Conservation (phyloP, 768 basidiomycete genomes). For the Leccinellum rugosiceps region DNA sequence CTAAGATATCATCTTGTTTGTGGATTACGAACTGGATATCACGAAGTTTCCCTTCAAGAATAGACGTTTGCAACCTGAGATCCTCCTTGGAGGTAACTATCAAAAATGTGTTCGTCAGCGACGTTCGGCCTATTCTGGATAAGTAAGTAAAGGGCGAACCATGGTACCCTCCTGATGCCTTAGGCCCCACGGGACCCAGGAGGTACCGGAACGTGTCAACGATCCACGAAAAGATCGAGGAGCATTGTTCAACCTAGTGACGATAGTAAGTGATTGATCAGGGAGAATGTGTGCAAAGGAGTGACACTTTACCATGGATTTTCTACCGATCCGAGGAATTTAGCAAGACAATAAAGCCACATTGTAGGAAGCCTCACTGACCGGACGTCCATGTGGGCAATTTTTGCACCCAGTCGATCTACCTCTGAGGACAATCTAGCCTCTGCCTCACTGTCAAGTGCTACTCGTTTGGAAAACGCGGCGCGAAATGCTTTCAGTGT, state of each 20-base stretch:
- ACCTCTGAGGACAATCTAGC: neutral
- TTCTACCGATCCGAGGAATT: neutral
- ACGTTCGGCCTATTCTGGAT: neutral
- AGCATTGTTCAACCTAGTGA: neutral
- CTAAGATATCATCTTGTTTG: neutral
- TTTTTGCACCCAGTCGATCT: neutral
- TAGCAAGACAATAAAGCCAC: neutral
- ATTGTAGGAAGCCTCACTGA: neutral
- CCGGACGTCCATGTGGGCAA: neutral
- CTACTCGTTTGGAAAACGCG: neutral
- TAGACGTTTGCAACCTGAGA: neutral
- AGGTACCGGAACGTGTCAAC: neutral
- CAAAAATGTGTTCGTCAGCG: neutral
- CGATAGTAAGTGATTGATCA: neutral
- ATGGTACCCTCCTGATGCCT: too few relatives aligned
- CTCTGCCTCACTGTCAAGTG: neutral
- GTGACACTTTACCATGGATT: neutral
- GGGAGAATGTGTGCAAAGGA: neutral
- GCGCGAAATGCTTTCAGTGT: neutral
- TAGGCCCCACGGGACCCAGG: neutral
- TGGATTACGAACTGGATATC: neutral
- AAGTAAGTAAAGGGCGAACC: neutral
- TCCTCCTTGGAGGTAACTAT: neutral
- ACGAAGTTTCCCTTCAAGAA: neutral
- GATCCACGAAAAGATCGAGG: too few relatives aligned